Evolutionary conservation across 2,329 filamentous ascomycete species (phyloP).

Genomic region (Fusarium beomiforme): DNA sequence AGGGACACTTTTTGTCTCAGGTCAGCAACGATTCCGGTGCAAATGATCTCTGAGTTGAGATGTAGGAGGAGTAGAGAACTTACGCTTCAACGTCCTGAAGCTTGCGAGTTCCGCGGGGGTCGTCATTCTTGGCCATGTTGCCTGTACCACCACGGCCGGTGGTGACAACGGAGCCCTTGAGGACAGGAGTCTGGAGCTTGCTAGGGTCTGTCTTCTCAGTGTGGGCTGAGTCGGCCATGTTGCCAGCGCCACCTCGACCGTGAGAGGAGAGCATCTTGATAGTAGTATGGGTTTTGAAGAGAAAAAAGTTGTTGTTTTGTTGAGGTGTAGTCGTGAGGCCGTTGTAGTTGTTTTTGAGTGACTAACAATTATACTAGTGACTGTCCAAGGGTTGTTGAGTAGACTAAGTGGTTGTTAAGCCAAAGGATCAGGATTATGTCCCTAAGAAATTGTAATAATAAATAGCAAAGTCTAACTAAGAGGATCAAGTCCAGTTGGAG

Average conservation of each 20-base stretch:
- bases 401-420: not conserved
- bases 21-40: slow-evolving; percentile 4
- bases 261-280: slow-evolving; percentile 66
- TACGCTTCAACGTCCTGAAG: slow-evolving; percentile 85
- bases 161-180: slow-evolving; percentile 86
- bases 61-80: slow-evolving; percentile 43
- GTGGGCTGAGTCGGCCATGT: slow-evolving; percentile 68
- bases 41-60: not conserved
- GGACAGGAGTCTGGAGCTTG: slow-evolving; percentile 82
- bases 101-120: slow-evolving; percentile 77
- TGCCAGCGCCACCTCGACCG: slow-evolving; percentile 82
- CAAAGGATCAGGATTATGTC: not conserved
- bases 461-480: not conserved
- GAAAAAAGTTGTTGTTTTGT: not conserved
- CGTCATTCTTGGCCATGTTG: slow-evolving; percentile 82
- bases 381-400: not conserved
- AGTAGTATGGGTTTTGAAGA: not conserved
- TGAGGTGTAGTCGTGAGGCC: not conserved
- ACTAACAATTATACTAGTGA: not conserved
- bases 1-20: slow-evolving; percentile 52
- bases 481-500: not conserved
- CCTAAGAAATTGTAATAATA: not conserved
- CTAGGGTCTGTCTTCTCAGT: slow-evolving; percentile 63
- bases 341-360: not conserved
- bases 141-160: slow-evolving; percentile 89